A percentile compares a stretch with the other conserved stretches of the same genome.
phyloP scores from a whole-genome alignment of 1,139 yeast genomes.

The Insectozyma bohioensis region DNA sequence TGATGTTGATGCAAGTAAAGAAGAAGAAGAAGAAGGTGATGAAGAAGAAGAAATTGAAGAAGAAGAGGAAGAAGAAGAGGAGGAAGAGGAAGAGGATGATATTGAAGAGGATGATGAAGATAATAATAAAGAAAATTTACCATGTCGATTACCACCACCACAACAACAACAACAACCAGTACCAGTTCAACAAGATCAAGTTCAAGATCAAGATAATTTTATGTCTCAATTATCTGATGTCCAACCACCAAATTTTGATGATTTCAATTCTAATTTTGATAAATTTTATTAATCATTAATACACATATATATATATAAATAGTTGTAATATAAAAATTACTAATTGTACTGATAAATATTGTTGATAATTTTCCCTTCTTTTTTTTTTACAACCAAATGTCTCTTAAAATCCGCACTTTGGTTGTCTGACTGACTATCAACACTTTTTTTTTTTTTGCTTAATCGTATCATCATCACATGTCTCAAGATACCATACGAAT shows the following conservation, averaged over 20 bases:
- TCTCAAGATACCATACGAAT: constrained; percentile 61
- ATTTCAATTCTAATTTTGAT: constrained; percentile 11
- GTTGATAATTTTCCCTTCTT: too few species aligned
- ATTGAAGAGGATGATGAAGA: too few species aligned
- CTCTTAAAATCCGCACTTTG: too few species aligned
- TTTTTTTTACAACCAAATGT: too few species aligned
- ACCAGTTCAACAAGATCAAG: constrained; percentile 4
- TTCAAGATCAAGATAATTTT: constrained; percentile 4
- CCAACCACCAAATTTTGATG: constrained; percentile 9
- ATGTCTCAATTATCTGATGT: constrained; percentile 6
- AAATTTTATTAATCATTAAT: constrained; percentile 2
- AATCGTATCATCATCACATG: too few species aligned
- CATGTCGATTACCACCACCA: constrained; percentile 3
- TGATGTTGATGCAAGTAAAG: constrained; percentile 10
- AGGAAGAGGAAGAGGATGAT: too few species aligned
- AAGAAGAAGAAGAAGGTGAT: constrained; percentile 11
- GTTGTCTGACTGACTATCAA: too few species aligned
- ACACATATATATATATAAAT: too few species aligned
- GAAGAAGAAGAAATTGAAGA: constrained; percentile 12
- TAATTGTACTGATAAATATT: too few species aligned
- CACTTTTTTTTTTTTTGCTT: too few species aligned
- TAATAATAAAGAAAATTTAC: neutral
- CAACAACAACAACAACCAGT: constrained; percentile 3
- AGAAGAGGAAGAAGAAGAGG: constrained; percentile 6
- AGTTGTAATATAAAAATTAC: too few species aligned